Percentiles rank a stretch among this genome's conserved stretches.
phyloP scores from a whole-genome alignment of 2,329 filamentous ascomycete species.

The Diaporthe sp. region DNA sequence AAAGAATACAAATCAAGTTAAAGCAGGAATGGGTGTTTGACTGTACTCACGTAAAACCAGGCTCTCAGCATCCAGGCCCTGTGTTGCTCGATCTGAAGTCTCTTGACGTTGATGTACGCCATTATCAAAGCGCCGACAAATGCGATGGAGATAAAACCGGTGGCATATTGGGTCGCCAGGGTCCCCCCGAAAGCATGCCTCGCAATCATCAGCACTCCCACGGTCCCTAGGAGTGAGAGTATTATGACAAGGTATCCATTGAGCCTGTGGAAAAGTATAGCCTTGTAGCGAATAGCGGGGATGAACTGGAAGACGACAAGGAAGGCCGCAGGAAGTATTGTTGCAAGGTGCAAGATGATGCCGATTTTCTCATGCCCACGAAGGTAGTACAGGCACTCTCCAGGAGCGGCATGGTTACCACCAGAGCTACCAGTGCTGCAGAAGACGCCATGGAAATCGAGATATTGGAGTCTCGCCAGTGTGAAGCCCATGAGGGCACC shows the following conservation, averaged over 20 bases:
- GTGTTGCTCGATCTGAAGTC: conserved; percentile 73
- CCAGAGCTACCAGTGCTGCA: conserved; percentile 43
- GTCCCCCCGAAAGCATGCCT: conserved; percentile 67
- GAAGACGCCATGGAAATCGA: conserved; percentile 58
- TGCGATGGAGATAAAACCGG: conserved; percentile 60
- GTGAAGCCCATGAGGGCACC: conserved; percentile 61
- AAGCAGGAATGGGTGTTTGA: not conserved
- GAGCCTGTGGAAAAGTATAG: conserved; percentile 69
- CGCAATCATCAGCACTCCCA: conserved; percentile 67
- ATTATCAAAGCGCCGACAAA: conserved; percentile 60
- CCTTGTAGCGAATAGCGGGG: conserved; percentile 61
- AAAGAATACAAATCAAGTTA: not conserved
- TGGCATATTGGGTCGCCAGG: conserved; percentile 61
- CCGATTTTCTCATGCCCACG: conserved; percentile 51
- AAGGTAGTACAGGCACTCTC: conserved; percentile 59
- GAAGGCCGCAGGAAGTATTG: conserved; percentile 60
- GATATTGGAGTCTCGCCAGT: conserved; percentile 62
- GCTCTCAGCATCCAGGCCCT: conserved; percentile 74
- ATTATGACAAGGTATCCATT: conserved; percentile 69
- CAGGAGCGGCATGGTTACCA: conserved; percentile 46
- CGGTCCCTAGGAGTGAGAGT: conserved; percentile 61
- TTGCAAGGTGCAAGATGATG: conserved; percentile 61
- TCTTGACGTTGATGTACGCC: conserved; percentile 70
- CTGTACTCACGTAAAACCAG: conserved; percentile 59
- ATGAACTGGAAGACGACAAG: conserved; percentile 64